Base-by-base conservation (phyloP, 2,329 filamentous ascomycete species). In the Podosphaera leucotricha region DNA sequence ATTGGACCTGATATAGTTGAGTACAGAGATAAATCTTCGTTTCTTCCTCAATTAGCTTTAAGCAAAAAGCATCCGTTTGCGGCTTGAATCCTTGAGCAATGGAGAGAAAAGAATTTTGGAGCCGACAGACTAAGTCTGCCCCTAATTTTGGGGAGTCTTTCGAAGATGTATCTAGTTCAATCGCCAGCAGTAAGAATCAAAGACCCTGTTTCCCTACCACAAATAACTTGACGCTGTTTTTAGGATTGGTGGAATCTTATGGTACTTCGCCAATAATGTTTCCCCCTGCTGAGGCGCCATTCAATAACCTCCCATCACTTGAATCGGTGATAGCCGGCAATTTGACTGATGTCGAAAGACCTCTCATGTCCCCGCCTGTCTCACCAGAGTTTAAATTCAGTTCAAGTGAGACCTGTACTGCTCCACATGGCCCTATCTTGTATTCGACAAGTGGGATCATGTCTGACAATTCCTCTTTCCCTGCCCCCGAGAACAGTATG, bases 341-440 rank as follows among this genome's bases (percentile, higher is more conserved):
- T 3, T 56, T 55, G 36, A 55, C 53, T n/a, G n/a, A n/a, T n/a
- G n/a, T n/a, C n/a, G n/a, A n/a, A n/a, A n/a, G 48, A 22, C 58
- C 59, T 11, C 64, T 63, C 4, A 57, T 72, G 51, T 77, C 72
- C 28, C 72, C 72, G 21, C 72, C 72, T 2, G 65, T 75, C 44
- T 76, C 72, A 26, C 68, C 68, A 8, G 64, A 64, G 46, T 64
- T 61, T 46, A 53, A 52, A 45, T 49, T 47, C 38, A 44, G 39
- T 4, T 46, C 50, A n/a, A 49, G 54, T 20, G 49, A 53, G 7
- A 43, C 47, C 11, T 57, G 62, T 36, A 55, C 59, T 44, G 63
- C 41, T 40, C 45, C 49, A 21, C 49, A 64, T 49, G 72, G 76
- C 48, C 72, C 72, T 1, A 72, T 77, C 28, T 60, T 77, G 26